Percentiles rank a stretch among this genome's conserved stretches.
These are phyloP conservation scores for Meira miltonrushii DNA, from an alignment of 1,284 basidiomycete species.

Conservation along the genomic window DNA sequence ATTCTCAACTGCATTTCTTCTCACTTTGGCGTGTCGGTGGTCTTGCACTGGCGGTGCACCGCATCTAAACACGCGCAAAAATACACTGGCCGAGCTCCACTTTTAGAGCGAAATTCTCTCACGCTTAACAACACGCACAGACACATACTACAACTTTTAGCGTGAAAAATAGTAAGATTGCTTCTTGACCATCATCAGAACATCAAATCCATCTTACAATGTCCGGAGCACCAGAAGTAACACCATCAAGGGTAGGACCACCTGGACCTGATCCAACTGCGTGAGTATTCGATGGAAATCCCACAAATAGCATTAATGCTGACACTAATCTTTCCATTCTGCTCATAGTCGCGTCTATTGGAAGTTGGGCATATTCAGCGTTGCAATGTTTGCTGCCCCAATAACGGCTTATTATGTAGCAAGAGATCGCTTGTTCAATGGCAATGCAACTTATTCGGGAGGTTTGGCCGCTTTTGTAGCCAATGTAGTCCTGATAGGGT, in stretches of 20 bases:
- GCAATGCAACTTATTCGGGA: slow-evolving; percentile 48
- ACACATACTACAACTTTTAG: no score
- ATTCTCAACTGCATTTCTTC: no score
- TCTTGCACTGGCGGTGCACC: no score
- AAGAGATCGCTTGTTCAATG: slow-evolving; percentile 35
- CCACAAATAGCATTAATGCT: background rate
- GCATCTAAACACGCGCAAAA: no score
- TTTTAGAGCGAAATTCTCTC: no score
- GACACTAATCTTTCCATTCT: background rate
- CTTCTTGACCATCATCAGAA: background rate
- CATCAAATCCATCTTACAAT: background rate
- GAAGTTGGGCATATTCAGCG: slow-evolving; percentile 45
- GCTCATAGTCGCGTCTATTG: slow-evolving; percentile 37
- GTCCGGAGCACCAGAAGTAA: slow-evolving; percentile 8
- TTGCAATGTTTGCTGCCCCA: slow-evolving; percentile 43
- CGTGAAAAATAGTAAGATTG: no score
- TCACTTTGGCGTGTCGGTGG: no score
- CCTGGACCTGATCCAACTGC: slow-evolving; percentile 29
- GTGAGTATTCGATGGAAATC: slow-evolving; percentile 6
- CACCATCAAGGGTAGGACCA: slow-evolving; percentile 33
- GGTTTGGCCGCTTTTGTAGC: slow-evolving; percentile 48
- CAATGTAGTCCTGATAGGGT: slow-evolving; percentile 46
- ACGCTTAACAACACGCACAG: no score
- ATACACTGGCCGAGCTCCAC: no score
- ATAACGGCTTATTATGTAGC: slow-evolving; percentile 42